phyloP scores from a whole-genome alignment of 768 basidiomycete species.

The Lentinus tigrinus region DNA sequence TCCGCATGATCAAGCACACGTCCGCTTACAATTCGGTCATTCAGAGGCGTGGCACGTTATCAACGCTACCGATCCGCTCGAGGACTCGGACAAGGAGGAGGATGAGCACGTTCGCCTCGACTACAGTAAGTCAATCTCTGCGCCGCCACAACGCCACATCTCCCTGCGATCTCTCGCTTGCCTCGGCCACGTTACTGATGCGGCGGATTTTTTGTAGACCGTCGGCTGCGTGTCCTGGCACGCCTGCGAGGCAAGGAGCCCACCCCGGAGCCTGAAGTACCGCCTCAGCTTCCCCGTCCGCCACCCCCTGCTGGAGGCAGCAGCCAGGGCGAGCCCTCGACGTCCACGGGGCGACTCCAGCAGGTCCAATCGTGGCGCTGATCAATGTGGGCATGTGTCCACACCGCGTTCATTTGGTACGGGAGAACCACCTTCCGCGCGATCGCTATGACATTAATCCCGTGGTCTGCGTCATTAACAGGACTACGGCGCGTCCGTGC shows the following conservation, averaged over 20 bases:
- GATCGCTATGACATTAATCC: neutral
- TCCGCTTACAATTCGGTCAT: neutral
- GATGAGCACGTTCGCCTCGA: constrained; percentile 65
- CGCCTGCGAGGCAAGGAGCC: constrained; percentile 51
- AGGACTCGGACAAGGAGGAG: constrained; percentile 72
- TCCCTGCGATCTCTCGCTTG: neutral
- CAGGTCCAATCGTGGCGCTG: constrained; percentile 28
- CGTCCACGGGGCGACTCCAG: constrained; percentile 25
- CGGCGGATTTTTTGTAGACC: constrained; percentile 17
- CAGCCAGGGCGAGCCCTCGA: neutral
- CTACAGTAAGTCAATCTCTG: constrained; percentile 50
- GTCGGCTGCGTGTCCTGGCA: constrained; percentile 41
- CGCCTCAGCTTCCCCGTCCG: constrained; percentile 14
- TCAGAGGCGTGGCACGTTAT: constrained; percentile 76
- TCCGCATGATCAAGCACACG: no score
- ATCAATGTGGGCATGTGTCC: neutral
- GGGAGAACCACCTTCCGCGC: neutral
- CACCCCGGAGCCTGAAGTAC: constrained; percentile 40
- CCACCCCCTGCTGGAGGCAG: constrained; percentile 11
- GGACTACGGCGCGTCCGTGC: no score
- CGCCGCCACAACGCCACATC: neutral
- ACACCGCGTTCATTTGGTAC: constrained; percentile 1
- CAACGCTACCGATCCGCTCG: constrained; percentile 60
- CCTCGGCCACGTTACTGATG: neutral
- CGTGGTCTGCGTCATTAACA: no score